These are phyloP conservation scores for Plectosphaerella plurivora DNA, from an alignment of 2,329 filamentous ascomycete genomes.

Conservation along the genomic window DNA sequence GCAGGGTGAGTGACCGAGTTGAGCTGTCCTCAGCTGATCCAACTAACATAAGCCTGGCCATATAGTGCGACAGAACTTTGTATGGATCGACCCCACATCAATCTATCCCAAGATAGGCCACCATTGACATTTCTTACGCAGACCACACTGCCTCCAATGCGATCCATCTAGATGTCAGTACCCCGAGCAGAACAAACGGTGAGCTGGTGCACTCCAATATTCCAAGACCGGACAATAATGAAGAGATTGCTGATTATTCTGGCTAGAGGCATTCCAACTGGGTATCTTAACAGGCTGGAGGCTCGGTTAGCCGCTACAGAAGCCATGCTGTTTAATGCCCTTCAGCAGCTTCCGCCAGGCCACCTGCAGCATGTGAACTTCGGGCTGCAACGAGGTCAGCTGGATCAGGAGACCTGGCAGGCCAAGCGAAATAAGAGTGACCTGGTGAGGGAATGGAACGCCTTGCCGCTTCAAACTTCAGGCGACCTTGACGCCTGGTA, in stretches of 20 bases:
- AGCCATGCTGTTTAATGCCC: conserved; percentile 18
- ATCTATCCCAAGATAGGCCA: too few relatives aligned
- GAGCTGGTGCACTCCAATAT: neutral
- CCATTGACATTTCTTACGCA: neutral
- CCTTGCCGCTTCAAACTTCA: conserved; percentile 13
- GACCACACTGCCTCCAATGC: conserved; percentile 24
- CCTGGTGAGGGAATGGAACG: conserved; percentile 22
- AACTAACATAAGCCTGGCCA: neutral
- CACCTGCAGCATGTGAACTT: neutral
- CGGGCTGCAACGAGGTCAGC: neutral
- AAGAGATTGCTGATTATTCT: too few relatives aligned
- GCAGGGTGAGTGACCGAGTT: conserved; percentile 17
- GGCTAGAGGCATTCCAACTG: conserved; percentile 26
- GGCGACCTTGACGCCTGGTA: conserved; percentile 18
- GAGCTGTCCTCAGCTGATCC: neutral
- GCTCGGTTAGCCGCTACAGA: conserved; percentile 27
- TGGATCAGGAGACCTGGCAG: conserved; percentile 7
- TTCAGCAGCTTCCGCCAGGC: conserved; percentile 4
- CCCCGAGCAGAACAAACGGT: conserved; percentile 27
- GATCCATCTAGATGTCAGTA: conserved; percentile 24
- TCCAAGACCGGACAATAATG: too few relatives aligned
- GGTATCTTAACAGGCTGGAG: conserved; percentile 33
- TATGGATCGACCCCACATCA: too few relatives aligned
- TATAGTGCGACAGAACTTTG: too few relatives aligned
- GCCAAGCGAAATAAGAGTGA: conserved; percentile 16